Evolutionary conservation across 257 asterid species (phyloP), one percentile per base, ranked within the genome.

Genomic region (Penstemon davidsonii): DNA sequence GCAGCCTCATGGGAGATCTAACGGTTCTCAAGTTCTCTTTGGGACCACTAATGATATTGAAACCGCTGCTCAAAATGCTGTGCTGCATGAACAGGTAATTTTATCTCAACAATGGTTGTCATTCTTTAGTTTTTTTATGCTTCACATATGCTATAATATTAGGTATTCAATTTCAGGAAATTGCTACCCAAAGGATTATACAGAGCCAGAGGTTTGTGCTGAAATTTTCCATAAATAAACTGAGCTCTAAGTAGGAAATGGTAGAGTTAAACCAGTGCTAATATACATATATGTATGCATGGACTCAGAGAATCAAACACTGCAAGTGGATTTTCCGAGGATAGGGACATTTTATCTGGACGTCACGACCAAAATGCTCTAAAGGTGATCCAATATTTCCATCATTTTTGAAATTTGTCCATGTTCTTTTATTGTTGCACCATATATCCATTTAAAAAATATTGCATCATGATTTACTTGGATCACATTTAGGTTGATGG

Each of bases 41-140:
- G 76, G 62, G 67, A 79, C 77, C 63, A 66, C 43, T 12, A 73
- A 56, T 70, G 93, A 87, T 74, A 76, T 94, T 53, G 99, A 87
- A 67, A 77, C 80, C 64, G 91, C 89, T 69, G 91, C 90, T 44
- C 99, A 83, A 83, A 84, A 66, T 56, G 96, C 96, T 68, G 83
- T 88, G 73, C 73, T 94, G 72, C 97, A 81, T 60, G 97, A 94
- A 78, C 99, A 94, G 76, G 99, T 90, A 83, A 59, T 69, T 60
- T 9, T 6, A 70, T 52, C 70, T 59, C 25, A 53, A 36, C 4
- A 15, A 38, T 55, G 13, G 73, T 55, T 59, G 52, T 66, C 60
- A 15, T 25, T 52, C 43, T 54, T 63, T 71, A 51, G 66, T 25
- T 7, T 55, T 71, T 71, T 8, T 49, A 55, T 55, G 51, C 70